Conservation (phyloP, 768 basidiomycete genomes). For the Podaxis carcinomalis region DNA sequence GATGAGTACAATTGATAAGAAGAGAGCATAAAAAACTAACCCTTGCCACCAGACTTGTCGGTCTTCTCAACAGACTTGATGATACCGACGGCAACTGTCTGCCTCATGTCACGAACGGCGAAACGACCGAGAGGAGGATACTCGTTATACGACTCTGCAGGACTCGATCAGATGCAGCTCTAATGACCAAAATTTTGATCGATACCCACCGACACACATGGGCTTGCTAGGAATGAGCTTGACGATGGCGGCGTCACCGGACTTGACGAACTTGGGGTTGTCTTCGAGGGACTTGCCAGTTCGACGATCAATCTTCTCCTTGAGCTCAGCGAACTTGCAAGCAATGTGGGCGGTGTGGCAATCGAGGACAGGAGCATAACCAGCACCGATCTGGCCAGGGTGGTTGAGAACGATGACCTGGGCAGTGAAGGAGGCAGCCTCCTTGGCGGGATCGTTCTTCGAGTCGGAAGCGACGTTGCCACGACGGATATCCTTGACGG, state of each 20-base stretch:
- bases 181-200: not conserved
- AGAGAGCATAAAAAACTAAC: slow-evolving; percentile 31
- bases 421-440: slow-evolving; percentile 98
- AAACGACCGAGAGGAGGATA: slow-evolving; percentile 99
- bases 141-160: slow-evolving; percentile 79
- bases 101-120: slow-evolving; percentile 99
- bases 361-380: slow-evolving; percentile 98
- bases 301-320: slow-evolving; percentile 99
- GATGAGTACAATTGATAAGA: not conserved
- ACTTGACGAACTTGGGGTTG: slow-evolving; percentile 97
- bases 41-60: slow-evolving; percentile 85
- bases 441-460: slow-evolving; percentile 99
- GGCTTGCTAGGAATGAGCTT: slow-evolving; percentile 96
- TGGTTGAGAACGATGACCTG: slow-evolving; percentile 99
- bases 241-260: slow-evolving; percentile 98
- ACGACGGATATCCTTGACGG: slow-evolving; percentile 99
- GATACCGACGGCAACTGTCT: slow-evolving; percentile 98
- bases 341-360: slow-evolving; percentile 99
- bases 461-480: slow-evolving; percentile 99
- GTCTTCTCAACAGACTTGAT: slow-evolving; percentile 98
- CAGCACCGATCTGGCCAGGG: slow-evolving; percentile 99
- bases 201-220: slow-evolving; percentile 43
- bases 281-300: slow-evolving; percentile 90
- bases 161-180: not conserved
- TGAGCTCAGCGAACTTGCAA: slow-evolving; percentile 97